Base-by-base conservation (phyloP, 345 rosid species). In the Schrenkiella parvula region DNA sequence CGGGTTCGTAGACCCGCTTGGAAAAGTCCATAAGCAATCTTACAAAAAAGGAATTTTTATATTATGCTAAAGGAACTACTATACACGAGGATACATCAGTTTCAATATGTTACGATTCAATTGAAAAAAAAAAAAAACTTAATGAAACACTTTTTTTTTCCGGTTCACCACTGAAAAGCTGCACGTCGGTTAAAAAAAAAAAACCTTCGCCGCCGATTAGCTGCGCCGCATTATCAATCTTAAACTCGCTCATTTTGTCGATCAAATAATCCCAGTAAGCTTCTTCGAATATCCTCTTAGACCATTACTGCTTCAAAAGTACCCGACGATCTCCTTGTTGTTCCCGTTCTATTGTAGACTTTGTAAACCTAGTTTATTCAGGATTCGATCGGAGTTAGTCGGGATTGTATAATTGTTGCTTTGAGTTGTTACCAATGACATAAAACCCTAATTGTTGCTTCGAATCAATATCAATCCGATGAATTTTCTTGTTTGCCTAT, bases 371-470 rank as follows among this genome's bases (percentile, higher is more conserved):
- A 59, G 12, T 18, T 3, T 52, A 19, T 4, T n/a, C 37, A 52
- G 14, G 54, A 31, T 28, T 29, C 3, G 0, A 29, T 41, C 18
- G 19, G 35, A 56, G 15, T 19, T 31, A 19, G 2, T 56, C 7
- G n/a, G 9, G 8, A 44, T 50, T 23, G n/a, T n/a, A n/a, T 34
- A 35, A 14, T 50, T 7, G 0, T 15, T 70, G 2, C 47, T 57
- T 57, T 5, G 66, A 34, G 14, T 32, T 63, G 44, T 26, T 71
- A 15, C 0, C 47, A 5, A 11, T 9, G 28, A 41, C 2, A 1
- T 29, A 63, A 13, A 64, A 64, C 65, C 77, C 77, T 73, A 63
- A 72, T n/a, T n/a, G n/a, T n/a, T n/a, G n/a, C n/a, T n/a, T n/a
- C n/a, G n/a, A n/a, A n/a, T n/a, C n/a, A n/a, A n/a, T n/a, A n/a